These are phyloP conservation scores for Nothophoma quercina DNA, from an alignment of 2,329 filamentous ascomycete species.

Conservation along the genomic window DNA sequence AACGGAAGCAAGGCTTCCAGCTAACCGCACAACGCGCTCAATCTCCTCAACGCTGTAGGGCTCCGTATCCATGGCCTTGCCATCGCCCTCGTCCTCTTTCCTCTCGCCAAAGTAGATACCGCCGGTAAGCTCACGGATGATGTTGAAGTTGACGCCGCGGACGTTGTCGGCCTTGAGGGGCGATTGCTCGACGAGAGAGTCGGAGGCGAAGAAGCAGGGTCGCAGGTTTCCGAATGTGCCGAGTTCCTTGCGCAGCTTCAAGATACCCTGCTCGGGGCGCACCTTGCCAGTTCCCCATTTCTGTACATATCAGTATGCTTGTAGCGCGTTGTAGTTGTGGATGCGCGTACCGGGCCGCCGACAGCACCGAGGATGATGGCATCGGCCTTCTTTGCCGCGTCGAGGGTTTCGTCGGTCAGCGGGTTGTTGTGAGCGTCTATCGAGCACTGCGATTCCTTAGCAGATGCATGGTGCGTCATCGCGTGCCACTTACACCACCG, in stretches of 20 bases:
- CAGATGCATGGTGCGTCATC: background rate
- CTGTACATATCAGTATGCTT: constrained; percentile 43
- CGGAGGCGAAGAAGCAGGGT: constrained; percentile 93
- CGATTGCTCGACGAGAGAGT: constrained; percentile 79
- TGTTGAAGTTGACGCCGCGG: constrained; percentile 87
- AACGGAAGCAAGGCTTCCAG: constrained; percentile 79
- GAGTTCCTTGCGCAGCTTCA: constrained; percentile 91
- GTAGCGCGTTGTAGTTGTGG: background rate
- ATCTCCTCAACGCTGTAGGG: constrained; percentile 86
- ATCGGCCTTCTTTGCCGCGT: constrained; percentile 82
- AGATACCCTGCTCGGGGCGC: constrained; percentile 90
- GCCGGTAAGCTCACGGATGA: constrained; percentile 89
- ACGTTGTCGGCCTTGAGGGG: constrained; percentile 87
- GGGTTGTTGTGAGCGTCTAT: constrained; percentile 83
- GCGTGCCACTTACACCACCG: constrained; percentile 75
- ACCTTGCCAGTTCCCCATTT: constrained; percentile 93
- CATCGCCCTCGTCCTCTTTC: constrained; percentile 79
- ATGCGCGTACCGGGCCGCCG: constrained; percentile 75
- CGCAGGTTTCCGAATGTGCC: constrained; percentile 93
- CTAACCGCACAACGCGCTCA: constrained; percentile 84
- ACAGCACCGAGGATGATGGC: constrained; percentile 93
- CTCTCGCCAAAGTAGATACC: constrained; percentile 96
- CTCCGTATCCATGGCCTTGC: constrained; percentile 81
- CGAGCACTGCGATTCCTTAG: constrained; percentile 68
- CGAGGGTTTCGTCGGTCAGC: constrained; percentile 82